phyloP scores from a whole-genome alignment of 257 asterid genomes.

The Mitragyna speciosa region DNA sequence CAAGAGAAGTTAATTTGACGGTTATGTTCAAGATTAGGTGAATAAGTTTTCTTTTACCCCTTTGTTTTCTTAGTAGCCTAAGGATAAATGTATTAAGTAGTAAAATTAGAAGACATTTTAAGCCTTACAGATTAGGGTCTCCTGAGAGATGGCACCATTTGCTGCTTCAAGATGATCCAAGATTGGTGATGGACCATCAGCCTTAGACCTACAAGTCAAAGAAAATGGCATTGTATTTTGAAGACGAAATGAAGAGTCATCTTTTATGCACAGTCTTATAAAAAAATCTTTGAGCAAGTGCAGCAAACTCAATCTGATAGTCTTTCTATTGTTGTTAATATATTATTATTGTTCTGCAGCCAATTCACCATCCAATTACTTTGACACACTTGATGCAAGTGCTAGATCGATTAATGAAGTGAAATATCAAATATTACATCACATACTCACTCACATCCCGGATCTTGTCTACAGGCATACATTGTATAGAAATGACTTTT shows the following conservation, averaged over 20 bases:
- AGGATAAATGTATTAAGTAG: background rate
- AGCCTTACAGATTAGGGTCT: conserved; percentile 49
- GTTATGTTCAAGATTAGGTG: background rate
- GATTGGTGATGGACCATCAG: conserved; percentile 33
- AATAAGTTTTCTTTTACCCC: background rate
- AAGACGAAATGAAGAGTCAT: background rate
- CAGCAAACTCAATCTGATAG: background rate
- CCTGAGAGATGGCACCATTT: conserved; percentile 36
- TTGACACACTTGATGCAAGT: background rate
- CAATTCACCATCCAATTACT: background rate
- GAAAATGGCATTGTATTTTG: conserved; percentile 23
- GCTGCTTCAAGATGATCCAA: conserved; percentile 28
- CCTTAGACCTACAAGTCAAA: conserved; percentile 45
- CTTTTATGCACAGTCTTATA: background rate
- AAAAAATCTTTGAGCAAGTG: background rate
- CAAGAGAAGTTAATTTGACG: background rate
- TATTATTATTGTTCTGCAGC: conserved; percentile 7
- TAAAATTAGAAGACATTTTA: conserved; percentile 16
- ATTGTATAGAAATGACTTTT: background rate
- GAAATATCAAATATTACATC: background rate
- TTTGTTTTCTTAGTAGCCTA: background rate
- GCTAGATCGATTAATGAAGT: background rate
- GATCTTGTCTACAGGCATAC: background rate
- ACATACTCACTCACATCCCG: background rate
- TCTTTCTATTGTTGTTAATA: background rate